Percentiles rank a stretch among this genome's conserved stretches.
Evolutionary conservation across 192 early-diverging fungal species (phyloP).

Genomic region (Allomyces javanicus): DNA sequence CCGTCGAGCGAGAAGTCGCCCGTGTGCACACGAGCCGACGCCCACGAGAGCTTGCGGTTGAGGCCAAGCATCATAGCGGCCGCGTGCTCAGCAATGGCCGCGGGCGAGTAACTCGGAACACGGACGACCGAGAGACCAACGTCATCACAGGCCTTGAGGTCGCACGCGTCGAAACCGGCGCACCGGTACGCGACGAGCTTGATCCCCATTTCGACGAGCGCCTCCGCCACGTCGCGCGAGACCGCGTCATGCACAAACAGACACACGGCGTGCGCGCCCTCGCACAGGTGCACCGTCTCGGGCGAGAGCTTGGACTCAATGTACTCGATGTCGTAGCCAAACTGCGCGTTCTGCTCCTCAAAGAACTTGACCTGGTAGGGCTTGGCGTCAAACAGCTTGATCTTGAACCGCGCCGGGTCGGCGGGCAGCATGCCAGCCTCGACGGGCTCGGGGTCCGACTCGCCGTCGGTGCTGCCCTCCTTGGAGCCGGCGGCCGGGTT

Average conservation of each 20-base stretch:
- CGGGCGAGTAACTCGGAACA: conserved; percentile 22
- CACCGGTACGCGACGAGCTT: conserved; percentile 20
- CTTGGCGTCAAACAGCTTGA: conserved; percentile 1
- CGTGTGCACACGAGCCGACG: conserved; percentile 8
- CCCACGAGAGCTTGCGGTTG: conserved; percentile 20
- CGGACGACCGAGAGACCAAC: conserved; percentile 15
- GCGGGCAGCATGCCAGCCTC: no score
- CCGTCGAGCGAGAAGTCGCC: conserved; percentile 22
- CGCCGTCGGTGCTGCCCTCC: no score
- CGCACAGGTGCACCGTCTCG: not conserved
- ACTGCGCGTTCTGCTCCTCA: not conserved
- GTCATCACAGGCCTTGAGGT: conserved; percentile 13
- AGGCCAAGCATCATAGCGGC: conserved; percentile 15
- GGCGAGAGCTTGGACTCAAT: not conserved
- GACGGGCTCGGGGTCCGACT: no score
- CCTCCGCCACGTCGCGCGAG: not conserved
- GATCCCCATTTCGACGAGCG: conserved; percentile 7
- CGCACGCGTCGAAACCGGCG: conserved; percentile 25
- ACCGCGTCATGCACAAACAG: not conserved
- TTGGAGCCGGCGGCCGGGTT: no score
- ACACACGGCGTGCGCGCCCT: not conserved
- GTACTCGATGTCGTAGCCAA: not conserved
- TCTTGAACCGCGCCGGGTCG: no score
- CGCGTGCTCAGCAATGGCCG: conserved; percentile 28
- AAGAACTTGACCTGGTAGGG: not conserved